Conservation (phyloP, 176 grass and related monocot genomes). For the Thalia dealbata region DNA sequence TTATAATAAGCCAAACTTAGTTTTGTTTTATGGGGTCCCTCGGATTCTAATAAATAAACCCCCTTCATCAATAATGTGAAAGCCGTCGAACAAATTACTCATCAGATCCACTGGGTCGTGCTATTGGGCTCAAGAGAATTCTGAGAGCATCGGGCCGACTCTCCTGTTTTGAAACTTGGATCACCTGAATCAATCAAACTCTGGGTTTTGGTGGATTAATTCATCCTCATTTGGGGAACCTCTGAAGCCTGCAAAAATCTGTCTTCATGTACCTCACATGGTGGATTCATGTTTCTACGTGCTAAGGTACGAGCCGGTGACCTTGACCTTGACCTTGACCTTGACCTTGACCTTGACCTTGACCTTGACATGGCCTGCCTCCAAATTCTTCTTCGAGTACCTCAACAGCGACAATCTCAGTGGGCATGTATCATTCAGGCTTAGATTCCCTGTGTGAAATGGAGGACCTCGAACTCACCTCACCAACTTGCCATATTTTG, state of each 20-base stretch:
- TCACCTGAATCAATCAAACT: too few relatives aligned
- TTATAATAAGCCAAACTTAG: too few relatives aligned
- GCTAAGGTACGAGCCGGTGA: not conserved
- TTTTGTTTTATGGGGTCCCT: too few relatives aligned
- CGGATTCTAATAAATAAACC: too few relatives aligned
- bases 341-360: too few relatives aligned
- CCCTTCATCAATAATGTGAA: too few relatives aligned
- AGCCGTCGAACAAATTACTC: too few relatives aligned
- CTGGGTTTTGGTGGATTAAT: not conserved
- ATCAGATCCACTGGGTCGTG: not conserved
- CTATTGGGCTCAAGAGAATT: not conserved
- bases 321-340: too few relatives aligned
- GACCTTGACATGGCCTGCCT: not conserved
- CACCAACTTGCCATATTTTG: constrained; percentile 4
- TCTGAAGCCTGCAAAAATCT: constrained; percentile 8
- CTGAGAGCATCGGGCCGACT: too few relatives aligned
- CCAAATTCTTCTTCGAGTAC: too few relatives aligned
- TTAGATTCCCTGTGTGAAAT: constrained; percentile 6
- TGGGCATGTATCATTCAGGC: not conserved
- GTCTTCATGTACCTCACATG: constrained; percentile 21
- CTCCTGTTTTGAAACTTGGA: too few relatives aligned
- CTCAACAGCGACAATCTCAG: constrained; percentile 1
- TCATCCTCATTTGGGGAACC: constrained; percentile 24
- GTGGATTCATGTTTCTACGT: too few relatives aligned
- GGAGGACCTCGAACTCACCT: constrained; percentile 1